phyloP scores from a whole-genome alignment of 176 grass and related monocot genomes.

The Ananas comosus region DNA sequence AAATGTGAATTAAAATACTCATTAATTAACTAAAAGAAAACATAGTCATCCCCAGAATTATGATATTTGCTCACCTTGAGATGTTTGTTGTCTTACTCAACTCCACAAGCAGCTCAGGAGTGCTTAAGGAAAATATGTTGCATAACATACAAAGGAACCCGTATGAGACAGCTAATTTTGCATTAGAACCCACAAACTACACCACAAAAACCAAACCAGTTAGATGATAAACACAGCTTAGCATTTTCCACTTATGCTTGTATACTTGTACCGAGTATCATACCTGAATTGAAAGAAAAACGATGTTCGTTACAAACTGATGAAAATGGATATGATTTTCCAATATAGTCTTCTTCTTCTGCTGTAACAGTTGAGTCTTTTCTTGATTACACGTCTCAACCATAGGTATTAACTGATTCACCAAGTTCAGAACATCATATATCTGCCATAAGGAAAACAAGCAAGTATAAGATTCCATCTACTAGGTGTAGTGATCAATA shows the following conservation, averaged over 20 bases:
- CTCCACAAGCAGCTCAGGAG: slow-evolving; percentile 32
- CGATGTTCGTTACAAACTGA: slow-evolving; percentile 31
- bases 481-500: too few species aligned
- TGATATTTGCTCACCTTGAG: slow-evolving; percentile 35
- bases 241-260: neutral
- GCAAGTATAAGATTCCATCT: too few species aligned
- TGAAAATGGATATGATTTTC: slow-evolving; percentile 15
- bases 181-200: slow-evolving; percentile 43
- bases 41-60: neutral
- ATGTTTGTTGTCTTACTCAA: slow-evolving; percentile 44
- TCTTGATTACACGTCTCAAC: slow-evolving; percentile 10
- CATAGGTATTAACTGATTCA: slow-evolving; percentile 33
- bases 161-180: slow-evolving; percentile 31
- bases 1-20: slow-evolving; percentile 12
- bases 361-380: slow-evolving; percentile 11
- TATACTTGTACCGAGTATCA: slow-evolving; percentile 1
- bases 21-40: slow-evolving; percentile 2
- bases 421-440: slow-evolving; percentile 29
- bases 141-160: slow-evolving; percentile 24
- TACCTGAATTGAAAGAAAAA: slow-evolving; percentile 37
- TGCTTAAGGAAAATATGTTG: slow-evolving; percentile 38
- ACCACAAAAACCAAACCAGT: slow-evolving; percentile 8
- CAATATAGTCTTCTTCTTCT: slow-evolving; percentile 31
- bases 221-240: neutral
- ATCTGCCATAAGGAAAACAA: slow-evolving; percentile 26